A percentile compares a stretch with the other conserved stretches of the same genome.
Conservation (phyloP, 306 rosid species). For the Cicer judaicum region DNA sequence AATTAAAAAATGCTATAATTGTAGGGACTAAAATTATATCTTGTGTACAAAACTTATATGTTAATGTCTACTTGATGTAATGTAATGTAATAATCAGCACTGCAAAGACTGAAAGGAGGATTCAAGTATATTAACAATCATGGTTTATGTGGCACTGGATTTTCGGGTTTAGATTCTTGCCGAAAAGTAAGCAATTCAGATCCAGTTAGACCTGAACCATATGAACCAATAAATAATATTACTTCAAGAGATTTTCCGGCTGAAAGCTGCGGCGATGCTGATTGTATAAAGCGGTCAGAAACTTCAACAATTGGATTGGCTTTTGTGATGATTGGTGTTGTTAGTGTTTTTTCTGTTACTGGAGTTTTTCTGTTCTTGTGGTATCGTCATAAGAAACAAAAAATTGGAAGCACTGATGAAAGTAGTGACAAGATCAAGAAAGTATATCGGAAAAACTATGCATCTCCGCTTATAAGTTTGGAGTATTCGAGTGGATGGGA, state of each 20-base stretch:
- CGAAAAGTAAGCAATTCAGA: conserved; percentile 49
- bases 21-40: too few relatives aligned
- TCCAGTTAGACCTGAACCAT: conserved; percentile 74
- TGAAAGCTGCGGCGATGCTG: conserved; percentile 49
- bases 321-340: conserved; percentile 57
- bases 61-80: conserved; percentile 16
- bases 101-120: conserved; percentile 62
- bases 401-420: conserved; percentile 52
- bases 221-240: conserved; percentile 53
- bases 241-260: conserved; percentile 60
- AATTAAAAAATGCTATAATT: too few relatives aligned
- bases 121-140: conserved; percentile 72
- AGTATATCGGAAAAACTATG: conserved; percentile 44
- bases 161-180: conserved; percentile 59
- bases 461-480: conserved; percentile 76
- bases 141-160: conserved; percentile 75
- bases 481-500: conserved; percentile 93
- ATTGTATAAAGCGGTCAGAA: conserved; percentile 57
- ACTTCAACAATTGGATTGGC: conserved; percentile 60
- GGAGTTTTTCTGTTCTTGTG: conserved; percentile 50
- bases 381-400: conserved; percentile 62
- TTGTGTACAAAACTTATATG: not conserved
- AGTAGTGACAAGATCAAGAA: conserved; percentile 59
- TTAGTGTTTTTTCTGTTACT: conserved; percentile 44
- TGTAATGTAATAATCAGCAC: conserved; percentile 53